A percentile compares a stretch with the other conserved stretches of the same genome.
These are phyloP conservation scores for Heritiera littoralis DNA, from an alignment of 345 rosid species.

Conservation along the genomic window DNA sequence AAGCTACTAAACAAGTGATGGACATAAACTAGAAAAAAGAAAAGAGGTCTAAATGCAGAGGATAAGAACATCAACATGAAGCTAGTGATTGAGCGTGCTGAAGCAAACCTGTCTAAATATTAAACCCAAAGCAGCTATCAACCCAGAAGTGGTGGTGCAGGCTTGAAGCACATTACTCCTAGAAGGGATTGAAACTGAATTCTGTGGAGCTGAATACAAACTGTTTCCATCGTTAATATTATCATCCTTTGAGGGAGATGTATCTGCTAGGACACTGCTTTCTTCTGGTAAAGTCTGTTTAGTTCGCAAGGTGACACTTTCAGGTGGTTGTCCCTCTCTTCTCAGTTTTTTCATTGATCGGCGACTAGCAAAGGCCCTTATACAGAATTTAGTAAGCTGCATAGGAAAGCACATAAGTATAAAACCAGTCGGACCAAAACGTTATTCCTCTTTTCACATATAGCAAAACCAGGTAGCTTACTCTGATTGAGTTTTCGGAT, in stretches of 20 bases:
- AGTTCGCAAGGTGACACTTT: slow-evolving; percentile 23
- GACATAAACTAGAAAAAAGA: background rate
- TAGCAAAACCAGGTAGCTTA: slow-evolving; percentile 29
- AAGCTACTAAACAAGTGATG: background rate
- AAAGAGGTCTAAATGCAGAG: background rate
- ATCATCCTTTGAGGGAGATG: slow-evolving; percentile 31
- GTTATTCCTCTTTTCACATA: background rate
- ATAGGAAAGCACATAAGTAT: background rate
- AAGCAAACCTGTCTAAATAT: slow-evolving; percentile 64
- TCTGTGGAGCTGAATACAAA: slow-evolving; percentile 18
- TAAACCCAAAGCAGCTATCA: slow-evolving; percentile 63
- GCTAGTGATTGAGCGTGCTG: background rate
- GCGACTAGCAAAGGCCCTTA: slow-evolving; percentile 39
- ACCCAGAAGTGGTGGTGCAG: slow-evolving; percentile 70
- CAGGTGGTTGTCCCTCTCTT: slow-evolving; percentile 30
- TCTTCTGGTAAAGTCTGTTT: slow-evolving; percentile 27
- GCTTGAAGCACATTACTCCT: slow-evolving; percentile 79
- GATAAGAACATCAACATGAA: background rate
- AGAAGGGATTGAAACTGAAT: slow-evolving; percentile 40
- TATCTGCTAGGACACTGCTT: slow-evolving; percentile 29
- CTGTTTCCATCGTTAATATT: slow-evolving; percentile 23
- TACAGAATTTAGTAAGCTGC: slow-evolving; percentile 36
- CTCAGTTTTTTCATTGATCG: slow-evolving; percentile 52
- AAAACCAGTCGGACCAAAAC: background rate
- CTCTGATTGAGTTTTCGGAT: slow-evolving; percentile 23